A percentile compares a stretch with the other conserved stretches of the same genome.
These are phyloP conservation scores for Penicillium bialowiezense DNA, from an alignment of 495 filamentous ascomycete species.

Conservation along the genomic window DNA sequence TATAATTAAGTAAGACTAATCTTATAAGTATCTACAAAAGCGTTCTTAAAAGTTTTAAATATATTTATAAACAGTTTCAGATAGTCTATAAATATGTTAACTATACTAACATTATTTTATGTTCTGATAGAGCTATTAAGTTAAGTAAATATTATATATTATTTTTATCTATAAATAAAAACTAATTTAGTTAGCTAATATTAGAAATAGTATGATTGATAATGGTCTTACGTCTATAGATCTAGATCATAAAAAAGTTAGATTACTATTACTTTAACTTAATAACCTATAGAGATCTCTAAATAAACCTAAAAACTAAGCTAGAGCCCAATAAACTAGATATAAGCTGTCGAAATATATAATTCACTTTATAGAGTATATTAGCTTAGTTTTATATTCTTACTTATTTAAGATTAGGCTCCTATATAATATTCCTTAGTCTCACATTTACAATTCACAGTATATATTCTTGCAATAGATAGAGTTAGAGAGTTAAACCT, in stretches of 20 bases:
- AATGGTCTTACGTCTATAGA: background rate
- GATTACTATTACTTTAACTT: background rate
- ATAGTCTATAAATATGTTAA: constrained; percentile 1
- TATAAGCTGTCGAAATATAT: background rate
- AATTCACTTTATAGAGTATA: background rate
- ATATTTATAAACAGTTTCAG: background rate
- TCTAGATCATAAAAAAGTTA: constrained; percentile 3
- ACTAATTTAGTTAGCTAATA: constrained; percentile 2
- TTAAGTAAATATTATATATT: background rate
- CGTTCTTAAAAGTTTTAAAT: background rate
- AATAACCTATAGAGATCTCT: background rate
- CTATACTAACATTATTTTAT: constrained; percentile 2
- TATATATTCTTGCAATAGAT: background rate
- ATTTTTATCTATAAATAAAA: background rate
- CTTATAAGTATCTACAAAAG: background rate
- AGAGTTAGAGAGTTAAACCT: background rate
- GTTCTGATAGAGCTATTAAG: constrained; percentile 2
- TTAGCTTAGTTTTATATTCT: background rate
- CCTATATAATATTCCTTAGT: background rate
- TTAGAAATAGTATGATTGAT: constrained; percentile 2
- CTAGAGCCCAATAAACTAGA: background rate
- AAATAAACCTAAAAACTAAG: background rate
- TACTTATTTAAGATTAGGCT: background rate
- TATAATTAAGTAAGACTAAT: background rate
- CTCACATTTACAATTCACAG: background rate